Conservation (phyloP, 148 eudicot genomes). For the Arbutus unedo region DNA sequence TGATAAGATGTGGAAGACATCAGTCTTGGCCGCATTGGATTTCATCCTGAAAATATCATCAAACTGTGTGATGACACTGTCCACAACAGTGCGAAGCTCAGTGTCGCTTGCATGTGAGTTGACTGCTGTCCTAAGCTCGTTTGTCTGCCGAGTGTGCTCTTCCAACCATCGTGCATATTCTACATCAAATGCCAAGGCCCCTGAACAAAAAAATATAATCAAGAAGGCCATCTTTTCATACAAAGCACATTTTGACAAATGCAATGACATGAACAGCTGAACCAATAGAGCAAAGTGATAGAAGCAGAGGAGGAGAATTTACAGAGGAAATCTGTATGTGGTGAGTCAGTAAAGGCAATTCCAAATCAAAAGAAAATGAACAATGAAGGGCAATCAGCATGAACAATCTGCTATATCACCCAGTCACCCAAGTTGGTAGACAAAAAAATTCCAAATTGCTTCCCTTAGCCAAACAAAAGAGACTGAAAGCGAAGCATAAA, state of each 20-base stretch:
- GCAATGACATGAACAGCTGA: not conserved
- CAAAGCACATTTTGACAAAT: not conserved
- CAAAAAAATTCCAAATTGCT: not conserved
- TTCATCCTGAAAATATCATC: slow-evolving; percentile 80
- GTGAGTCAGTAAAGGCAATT: not conserved
- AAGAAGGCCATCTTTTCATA: not conserved
- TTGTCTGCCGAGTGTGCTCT: slow-evolving; percentile 66
- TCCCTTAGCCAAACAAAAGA: not conserved
- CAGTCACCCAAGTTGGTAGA: not conserved
- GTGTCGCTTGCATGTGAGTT: slow-evolving; percentile 85
- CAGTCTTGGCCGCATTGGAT: slow-evolving; percentile 76
- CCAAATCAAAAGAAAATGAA: slow-evolving; percentile 1
- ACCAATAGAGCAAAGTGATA: not conserved
- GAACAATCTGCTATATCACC: not conserved
- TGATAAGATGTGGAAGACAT: slow-evolving; percentile 88
- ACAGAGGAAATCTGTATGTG: not conserved
- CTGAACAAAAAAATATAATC: slow-evolving; percentile 29
- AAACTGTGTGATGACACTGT: slow-evolving; percentile 58
- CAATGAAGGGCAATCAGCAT: not conserved
- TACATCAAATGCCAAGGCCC: slow-evolving; percentile 87
- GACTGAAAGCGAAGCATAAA: too few relatives aligned
- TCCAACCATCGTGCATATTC: slow-evolving; percentile 92
- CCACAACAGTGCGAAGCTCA: slow-evolving; percentile 73
- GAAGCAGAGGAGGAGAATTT: not conserved
- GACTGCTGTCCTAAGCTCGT: slow-evolving; percentile 79